Evolutionary conservation across 2,329 filamentous ascomycete species (phyloP).

Genomic region (Madurella fahalii): DNA sequence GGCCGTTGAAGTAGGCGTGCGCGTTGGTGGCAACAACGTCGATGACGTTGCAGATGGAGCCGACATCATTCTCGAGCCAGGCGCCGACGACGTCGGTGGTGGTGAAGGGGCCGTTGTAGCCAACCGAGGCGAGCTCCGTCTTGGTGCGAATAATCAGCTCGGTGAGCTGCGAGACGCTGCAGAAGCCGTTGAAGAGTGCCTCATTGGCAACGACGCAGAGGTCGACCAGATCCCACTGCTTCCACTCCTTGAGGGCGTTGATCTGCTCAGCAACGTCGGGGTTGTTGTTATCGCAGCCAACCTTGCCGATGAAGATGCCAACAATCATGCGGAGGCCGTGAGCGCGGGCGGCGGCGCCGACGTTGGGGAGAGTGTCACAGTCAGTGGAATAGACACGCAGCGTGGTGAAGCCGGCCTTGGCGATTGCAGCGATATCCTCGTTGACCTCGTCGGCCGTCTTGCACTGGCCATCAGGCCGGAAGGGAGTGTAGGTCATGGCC

Average conservation of each 20-base stretch:
- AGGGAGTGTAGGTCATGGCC: constrained; percentile 79
- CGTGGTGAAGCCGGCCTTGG: constrained; percentile 61
- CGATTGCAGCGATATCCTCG: constrained; percentile 59
- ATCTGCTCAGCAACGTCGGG: constrained; percentile 70
- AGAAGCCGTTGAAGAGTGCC: constrained; percentile 72
- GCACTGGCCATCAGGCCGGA: constrained; percentile 58
- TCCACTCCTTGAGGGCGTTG: constrained; percentile 66
- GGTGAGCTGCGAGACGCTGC: constrained; percentile 60
- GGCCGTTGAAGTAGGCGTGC: constrained; percentile 89
- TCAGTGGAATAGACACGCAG: constrained; percentile 89
- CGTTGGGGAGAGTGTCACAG: constrained; percentile 74
- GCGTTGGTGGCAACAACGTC: constrained; percentile 83
- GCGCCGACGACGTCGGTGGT: constrained; percentile 81
- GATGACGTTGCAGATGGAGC: constrained; percentile 64
- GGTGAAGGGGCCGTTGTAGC: constrained; percentile 72
- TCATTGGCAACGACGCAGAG: constrained; percentile 90
- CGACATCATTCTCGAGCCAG: constrained; percentile 62
- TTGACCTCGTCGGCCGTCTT: constrained; percentile 57
- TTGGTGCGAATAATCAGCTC: constrained; percentile 66
- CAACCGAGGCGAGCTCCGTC: constrained; percentile 55
- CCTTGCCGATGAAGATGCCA: constrained; percentile 76
- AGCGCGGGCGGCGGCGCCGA: constrained; percentile 64
- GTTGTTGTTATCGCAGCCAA: constrained; percentile 54
- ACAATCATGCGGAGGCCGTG: constrained; percentile 75
- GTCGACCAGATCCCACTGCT: constrained; percentile 69